phyloP scores from a whole-genome alignment of 768 basidiomycete species.

The Tulasnella sp. region DNA sequence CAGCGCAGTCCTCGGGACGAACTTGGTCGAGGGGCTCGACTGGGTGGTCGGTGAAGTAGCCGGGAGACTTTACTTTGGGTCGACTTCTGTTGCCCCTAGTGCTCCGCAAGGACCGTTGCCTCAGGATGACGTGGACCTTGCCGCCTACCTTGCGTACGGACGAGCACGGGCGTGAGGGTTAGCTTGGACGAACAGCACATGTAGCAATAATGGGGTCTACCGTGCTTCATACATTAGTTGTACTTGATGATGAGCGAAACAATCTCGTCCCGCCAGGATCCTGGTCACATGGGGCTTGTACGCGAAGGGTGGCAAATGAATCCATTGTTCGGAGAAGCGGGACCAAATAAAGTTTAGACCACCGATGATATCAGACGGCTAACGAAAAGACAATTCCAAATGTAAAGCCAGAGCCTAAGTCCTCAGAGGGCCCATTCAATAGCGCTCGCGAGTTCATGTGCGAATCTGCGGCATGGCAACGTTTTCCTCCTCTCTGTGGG shows the following conservation, averaged over 20 bases:
- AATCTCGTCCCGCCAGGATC: too few species aligned
- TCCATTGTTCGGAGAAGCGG: neutral
- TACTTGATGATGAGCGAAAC: too few species aligned
- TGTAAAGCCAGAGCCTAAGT: too few species aligned
- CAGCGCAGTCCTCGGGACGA: slow-evolving; percentile 86
- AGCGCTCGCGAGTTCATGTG: neutral
- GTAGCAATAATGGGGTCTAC: too few species aligned
- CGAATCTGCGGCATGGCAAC: neutral
- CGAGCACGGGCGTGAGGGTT: neutral
- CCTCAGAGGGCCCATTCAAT: too few species aligned
- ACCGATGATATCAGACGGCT: too few species aligned
- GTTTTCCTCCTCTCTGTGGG: neutral
- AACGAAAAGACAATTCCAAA: too few species aligned
- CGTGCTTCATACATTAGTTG: too few species aligned
- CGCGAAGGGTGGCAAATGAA: neutral
- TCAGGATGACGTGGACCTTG: neutral
- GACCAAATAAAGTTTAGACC: neutral
- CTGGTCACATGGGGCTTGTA: too few species aligned
- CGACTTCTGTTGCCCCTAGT: slow-evolving; percentile 32
- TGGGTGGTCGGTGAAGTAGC: slow-evolving; percentile 92
- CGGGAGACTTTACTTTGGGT: slow-evolving; percentile 78
- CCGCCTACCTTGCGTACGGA: neutral
- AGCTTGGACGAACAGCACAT: too few species aligned
- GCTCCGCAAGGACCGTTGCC: neutral
- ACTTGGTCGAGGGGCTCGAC: slow-evolving; percentile 78